Evolutionary conservation across 306 rosid species (phyloP).

Genomic region (Fagus crenata): DNA sequence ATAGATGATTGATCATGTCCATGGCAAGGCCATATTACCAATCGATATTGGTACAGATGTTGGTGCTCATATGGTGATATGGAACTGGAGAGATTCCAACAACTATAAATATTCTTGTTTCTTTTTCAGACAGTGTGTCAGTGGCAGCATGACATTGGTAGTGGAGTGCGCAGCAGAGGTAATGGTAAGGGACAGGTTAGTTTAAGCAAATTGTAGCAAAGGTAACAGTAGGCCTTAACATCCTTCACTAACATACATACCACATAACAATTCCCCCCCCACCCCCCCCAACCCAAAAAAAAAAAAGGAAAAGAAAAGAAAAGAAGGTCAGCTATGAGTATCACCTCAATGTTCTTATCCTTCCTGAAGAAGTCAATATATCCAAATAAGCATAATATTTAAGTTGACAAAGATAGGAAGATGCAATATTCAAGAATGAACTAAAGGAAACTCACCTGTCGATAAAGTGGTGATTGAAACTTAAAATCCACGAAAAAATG

Average conservation of each 20-base stretch:
- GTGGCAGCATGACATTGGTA: too few species aligned
- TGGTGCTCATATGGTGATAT: neutral
- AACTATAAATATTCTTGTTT: neutral
- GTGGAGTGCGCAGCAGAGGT: too few species aligned
- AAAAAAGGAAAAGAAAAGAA: neutral
- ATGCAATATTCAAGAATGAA: neutral
- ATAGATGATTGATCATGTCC: neutral
- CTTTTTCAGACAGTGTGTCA: too few species aligned
- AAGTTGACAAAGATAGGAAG: conserved; percentile 23
- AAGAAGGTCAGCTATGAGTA: neutral
- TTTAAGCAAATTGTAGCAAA: too few species aligned
- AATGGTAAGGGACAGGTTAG: too few species aligned
- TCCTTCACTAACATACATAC: too few species aligned
- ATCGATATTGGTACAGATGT: too few species aligned
- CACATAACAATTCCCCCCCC: too few species aligned
- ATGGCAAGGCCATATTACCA: neutral
- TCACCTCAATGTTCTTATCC: neutral
- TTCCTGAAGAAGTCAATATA: neutral
- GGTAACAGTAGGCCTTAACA: too few species aligned
- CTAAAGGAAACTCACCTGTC: conserved; percentile 60
- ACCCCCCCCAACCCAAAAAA: neutral
- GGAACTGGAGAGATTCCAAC: neutral
- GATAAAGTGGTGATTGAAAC: conserved; percentile 86
- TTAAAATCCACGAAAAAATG: conserved; percentile 93
- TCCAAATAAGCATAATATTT: conserved; percentile 2